These are phyloP conservation scores for Schizophyllum amplum DNA, from an alignment of 1,284 basidiomycete genomes.

Conservation along the genomic window DNA sequence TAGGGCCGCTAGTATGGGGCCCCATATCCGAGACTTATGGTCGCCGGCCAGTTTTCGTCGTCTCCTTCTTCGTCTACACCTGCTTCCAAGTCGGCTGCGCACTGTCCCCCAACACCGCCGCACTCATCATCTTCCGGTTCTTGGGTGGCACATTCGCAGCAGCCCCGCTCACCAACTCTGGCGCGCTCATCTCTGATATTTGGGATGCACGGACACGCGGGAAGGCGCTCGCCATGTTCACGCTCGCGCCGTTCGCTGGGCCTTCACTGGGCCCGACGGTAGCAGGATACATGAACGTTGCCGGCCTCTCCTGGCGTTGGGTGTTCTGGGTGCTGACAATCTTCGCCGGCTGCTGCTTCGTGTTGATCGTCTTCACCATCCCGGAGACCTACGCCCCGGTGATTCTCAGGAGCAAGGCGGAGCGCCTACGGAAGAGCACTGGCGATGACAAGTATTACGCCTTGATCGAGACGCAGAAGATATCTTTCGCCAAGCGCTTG, in stretches of 20 bases:
- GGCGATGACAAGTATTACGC: constrained; percentile 60
- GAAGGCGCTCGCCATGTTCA: constrained; percentile 62
- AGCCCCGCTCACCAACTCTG: constrained; percentile 40
- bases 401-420: constrained; percentile 42
- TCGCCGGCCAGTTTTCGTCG: constrained; percentile 58
- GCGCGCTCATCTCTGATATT: constrained; percentile 49
- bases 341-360: constrained; percentile 44
- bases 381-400: constrained; percentile 67
- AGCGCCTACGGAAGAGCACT: constrained; percentile 39
- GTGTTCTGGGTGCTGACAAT: constrained; percentile 69
- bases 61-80: constrained; percentile 60
- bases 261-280: constrained; percentile 56
- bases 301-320: constrained; percentile 60
- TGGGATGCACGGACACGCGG: constrained; percentile 68
- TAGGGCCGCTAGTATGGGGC: constrained; percentile 49
- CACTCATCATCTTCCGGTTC: constrained; percentile 62
- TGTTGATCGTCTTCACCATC: constrained; percentile 56
- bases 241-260: constrained; percentile 72
- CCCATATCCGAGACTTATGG: constrained; percentile 51
- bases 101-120: constrained; percentile 49
- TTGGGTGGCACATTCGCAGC: constrained; percentile 55
- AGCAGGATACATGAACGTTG: constrained; percentile 44
- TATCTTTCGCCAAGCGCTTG: constrained; percentile 31
- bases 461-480: constrained; percentile 33
- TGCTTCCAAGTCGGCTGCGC: constrained; percentile 56